phyloP scores from a whole-genome alignment of 805 yeast species.

The Ogataea ganodermae region DNA sequence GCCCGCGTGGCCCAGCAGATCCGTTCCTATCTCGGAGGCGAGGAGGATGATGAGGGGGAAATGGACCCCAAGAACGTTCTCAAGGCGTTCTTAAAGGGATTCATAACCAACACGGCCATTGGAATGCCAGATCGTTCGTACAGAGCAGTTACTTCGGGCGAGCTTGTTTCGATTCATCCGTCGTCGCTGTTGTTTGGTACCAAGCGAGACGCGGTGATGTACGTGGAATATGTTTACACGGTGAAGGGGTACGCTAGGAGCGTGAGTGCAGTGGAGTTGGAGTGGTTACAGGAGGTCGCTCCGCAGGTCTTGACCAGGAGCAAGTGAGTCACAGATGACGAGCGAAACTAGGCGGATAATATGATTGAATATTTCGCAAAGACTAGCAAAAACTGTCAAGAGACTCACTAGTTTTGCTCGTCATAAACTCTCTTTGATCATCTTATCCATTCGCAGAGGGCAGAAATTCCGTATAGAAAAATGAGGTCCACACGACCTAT shows the following conservation, averaged over 20 bases:
- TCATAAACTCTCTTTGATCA: no score
- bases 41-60: conserved; percentile 35
- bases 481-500: neutral
- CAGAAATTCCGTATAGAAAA: neutral
- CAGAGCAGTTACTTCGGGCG: conserved; percentile 82
- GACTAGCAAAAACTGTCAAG: no score
- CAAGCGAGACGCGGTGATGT: conserved; percentile 84
- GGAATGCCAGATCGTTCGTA: conserved; percentile 95
- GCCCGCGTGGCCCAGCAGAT: conserved; percentile 75
- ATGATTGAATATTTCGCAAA: no score
- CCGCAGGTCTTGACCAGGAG: conserved; percentile 58
- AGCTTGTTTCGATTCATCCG: conserved; percentile 85
- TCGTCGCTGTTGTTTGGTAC: conserved; percentile 85
- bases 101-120: conserved; percentile 83
- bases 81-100: conserved; percentile 82
- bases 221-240: conserved; percentile 91
- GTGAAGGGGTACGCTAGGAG: conserved; percentile 89
- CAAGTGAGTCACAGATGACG: neutral
- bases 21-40: conserved; percentile 57
- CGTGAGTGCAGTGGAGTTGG: conserved; percentile 77
- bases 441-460: no score
- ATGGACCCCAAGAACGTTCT: conserved; percentile 60
- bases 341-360: neutral
- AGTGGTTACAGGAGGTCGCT: conserved; percentile 84
- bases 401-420: no score